Conservation (phyloP, 192 early-diverging fungal species). For the Coemansia sp. region DNA sequence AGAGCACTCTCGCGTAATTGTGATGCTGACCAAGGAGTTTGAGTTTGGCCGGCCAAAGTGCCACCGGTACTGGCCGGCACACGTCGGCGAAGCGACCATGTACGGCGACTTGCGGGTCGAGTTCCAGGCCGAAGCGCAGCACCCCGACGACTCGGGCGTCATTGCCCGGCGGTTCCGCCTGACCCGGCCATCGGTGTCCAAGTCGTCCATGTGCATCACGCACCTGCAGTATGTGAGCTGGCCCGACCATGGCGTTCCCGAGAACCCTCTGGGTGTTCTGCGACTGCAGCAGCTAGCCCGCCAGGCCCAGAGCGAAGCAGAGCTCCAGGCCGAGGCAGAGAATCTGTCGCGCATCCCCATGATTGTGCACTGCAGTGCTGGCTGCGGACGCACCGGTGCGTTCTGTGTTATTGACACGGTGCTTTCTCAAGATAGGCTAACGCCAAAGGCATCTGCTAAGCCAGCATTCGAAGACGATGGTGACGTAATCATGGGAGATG, state of each 20-base stretch:
- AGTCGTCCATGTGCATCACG: slow-evolving; percentile 48
- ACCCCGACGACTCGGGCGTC: slow-evolving; percentile 54
- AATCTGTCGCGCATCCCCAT: slow-evolving; percentile 49
- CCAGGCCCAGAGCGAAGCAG: slow-evolving; percentile 30
- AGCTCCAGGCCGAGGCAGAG: slow-evolving; percentile 3
- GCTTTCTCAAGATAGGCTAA: too few species aligned
- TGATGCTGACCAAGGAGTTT: slow-evolving; percentile 84
- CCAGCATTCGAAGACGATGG: slow-evolving; percentile 14
- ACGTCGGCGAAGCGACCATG: slow-evolving; percentile 31
- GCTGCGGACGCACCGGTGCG: slow-evolving; percentile 82
- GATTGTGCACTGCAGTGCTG: slow-evolving; percentile 84
- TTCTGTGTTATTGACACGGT: slow-evolving; percentile 71
- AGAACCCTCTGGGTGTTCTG: slow-evolving; percentile 58
- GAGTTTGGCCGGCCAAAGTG: slow-evolving; percentile 74
- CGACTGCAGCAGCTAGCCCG: slow-evolving; percentile 58
- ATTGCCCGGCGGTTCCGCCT: slow-evolving; percentile 59
- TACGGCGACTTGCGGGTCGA: slow-evolving; percentile 59
- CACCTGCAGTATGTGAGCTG: slow-evolving; percentile 78
- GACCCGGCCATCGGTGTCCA: slow-evolving; percentile 21
- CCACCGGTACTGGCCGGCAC: slow-evolving; percentile 81
- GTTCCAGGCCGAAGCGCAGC: slow-evolving; percentile 54
- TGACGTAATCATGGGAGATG: slow-evolving; percentile 17
- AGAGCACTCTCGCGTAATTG: slow-evolving; percentile 69
- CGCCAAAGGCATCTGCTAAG: too few species aligned
- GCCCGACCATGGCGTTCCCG: slow-evolving; percentile 78